Evolutionary conservation across 2,329 filamentous ascomycete genomes (phyloP), one percentile per base, ranked within the genome.

Genomic region (Escovopsis weberi): DNA sequence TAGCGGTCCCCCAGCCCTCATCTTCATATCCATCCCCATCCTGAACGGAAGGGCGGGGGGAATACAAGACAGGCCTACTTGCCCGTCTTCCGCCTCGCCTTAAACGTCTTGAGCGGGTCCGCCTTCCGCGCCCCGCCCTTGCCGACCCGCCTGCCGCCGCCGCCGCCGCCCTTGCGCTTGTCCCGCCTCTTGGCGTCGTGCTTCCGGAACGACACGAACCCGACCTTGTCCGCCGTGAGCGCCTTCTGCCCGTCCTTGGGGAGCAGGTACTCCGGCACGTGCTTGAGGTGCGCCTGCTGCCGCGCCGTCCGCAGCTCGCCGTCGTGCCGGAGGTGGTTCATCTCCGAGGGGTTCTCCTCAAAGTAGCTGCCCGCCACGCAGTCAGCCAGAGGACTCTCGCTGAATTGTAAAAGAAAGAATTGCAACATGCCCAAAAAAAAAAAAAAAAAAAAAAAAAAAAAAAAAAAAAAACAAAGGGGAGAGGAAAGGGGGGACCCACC

Each of bases 231-330:
- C 67, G 43, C 78, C 32, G 73, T 74, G 42, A 85, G 64, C 0
- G 73, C 79, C 54, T 82, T 80, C 59, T 77, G 82, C 36, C 81
- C 81, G 56, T 75, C 87, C 56, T 62, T 72, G 66, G 91, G 91
- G 53, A 98, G 68, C 41, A 98, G 65, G 58, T 98, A 98, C 38
- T 95, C 88, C 0, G 91, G 91, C 1, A 98, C 84, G 59, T 95
- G 85, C 63, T 86, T 93, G 50, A 98, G 67, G 67, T 98, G 91
- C 7, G 83, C 75, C 62, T 96, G 88, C 38, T 87, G 79, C 45
- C 85, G 71, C 12, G 88, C 85, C 23, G 87, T 80, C 46, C 87
- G 75, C 44, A 94, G 69, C 59, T 95, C 89, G 33, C 80, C 81
- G 58, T 98, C 91, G 58, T 98, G 91, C 26, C 89, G 77, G 50